Evolutionary conservation across 2,329 filamentous ascomycete genomes (phyloP).

Genomic region (Aureobasidium sp.): DNA sequence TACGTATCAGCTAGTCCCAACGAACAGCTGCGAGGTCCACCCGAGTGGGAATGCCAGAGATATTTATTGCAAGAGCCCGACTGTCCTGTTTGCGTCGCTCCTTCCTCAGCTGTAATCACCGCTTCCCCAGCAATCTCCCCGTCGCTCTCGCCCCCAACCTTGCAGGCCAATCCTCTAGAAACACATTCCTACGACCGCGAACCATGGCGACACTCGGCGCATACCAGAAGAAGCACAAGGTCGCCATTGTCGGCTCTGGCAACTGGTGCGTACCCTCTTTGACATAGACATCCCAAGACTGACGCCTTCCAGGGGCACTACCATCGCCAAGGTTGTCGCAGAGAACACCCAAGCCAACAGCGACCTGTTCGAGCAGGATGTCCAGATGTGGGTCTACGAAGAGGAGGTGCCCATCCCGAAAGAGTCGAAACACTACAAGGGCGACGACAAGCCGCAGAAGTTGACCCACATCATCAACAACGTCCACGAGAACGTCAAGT

Average conservation of each 20-base stretch:
- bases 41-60: conserved; percentile 1
- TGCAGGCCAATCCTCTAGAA: neutral
- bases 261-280: conserved; percentile 61
- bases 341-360: conserved; percentile 78
- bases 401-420: conserved; percentile 73
- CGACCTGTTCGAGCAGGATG: conserved; percentile 75
- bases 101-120: neutral
- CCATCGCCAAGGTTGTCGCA: conserved; percentile 92
- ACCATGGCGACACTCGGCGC: conserved; percentile 44
- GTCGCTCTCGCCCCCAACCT: neutral
- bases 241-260: conserved; percentile 88
- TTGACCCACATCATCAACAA: conserved; percentile 87
- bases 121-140: conserved; percentile 9
- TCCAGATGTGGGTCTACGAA: conserved; percentile 99
- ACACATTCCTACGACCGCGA: conserved; percentile 4
- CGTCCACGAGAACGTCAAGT: conserved; percentile 94
- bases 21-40: conserved; percentile 3
- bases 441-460: conserved; percentile 65
- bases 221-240: conserved; percentile 72
- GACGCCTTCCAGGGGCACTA: conserved; percentile 65
- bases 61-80: conserved; percentile 10
- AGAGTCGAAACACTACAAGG: conserved; percentile 65
- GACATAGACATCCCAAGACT: neutral
- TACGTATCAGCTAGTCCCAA: conserved; percentile 1
- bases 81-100: conserved; percentile 1